Evolutionary conservation across 2,329 filamentous ascomycete species (phyloP).

Genomic region (Cercospora zeae-maydis): DNA sequence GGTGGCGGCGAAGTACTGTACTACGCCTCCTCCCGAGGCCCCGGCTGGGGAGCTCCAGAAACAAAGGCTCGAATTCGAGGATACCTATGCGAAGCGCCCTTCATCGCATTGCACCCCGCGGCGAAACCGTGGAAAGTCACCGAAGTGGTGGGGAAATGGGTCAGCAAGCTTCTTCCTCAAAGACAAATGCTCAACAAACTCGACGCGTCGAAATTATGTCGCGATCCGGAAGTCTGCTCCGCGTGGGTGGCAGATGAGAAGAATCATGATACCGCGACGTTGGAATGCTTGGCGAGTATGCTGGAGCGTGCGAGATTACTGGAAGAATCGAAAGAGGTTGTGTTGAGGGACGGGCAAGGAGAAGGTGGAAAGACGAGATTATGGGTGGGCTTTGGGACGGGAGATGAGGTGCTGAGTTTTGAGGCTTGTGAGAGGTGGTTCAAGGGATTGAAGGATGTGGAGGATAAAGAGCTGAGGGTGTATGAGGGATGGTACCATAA

Average conservation of each 20-base stretch:
- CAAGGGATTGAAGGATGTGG: constrained; percentile 50
- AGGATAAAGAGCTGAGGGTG: constrained; percentile 66
- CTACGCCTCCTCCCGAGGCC: constrained; percentile 42
- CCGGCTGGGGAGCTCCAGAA: constrained; percentile 41
- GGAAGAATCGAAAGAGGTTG: constrained; percentile 51
- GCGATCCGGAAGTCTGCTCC: constrained; percentile 62
- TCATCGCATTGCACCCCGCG: constrained; percentile 67
- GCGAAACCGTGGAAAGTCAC: constrained; percentile 62
- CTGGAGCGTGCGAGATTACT: constrained; percentile 68
- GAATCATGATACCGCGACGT: constrained; percentile 77
- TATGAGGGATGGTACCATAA: constrained; percentile 81
- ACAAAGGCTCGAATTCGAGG: constrained; percentile 63
- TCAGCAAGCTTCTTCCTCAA: constrained; percentile 63
- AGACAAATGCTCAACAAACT: constrained; percentile 65
- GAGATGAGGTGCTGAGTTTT: constrained; percentile 66
- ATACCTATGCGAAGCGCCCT: constrained; percentile 73
- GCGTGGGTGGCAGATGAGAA: constrained; percentile 64
- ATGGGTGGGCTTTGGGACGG: constrained; percentile 73
- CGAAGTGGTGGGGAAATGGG: constrained; percentile 64
- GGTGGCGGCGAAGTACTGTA: constrained; percentile 75
- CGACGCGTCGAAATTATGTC: constrained; percentile 60
- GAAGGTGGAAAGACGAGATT: constrained; percentile 59
- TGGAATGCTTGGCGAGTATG: constrained; percentile 75
- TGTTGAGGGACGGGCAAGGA: constrained; percentile 40
- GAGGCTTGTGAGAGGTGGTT: constrained; percentile 63